A percentile compares a stretch with the other conserved stretches of the same genome.
These are phyloP conservation scores for Talaromyces sp. DNA, from an alignment of 2,329 filamentous ascomycete genomes.

Conservation along the genomic window DNA sequence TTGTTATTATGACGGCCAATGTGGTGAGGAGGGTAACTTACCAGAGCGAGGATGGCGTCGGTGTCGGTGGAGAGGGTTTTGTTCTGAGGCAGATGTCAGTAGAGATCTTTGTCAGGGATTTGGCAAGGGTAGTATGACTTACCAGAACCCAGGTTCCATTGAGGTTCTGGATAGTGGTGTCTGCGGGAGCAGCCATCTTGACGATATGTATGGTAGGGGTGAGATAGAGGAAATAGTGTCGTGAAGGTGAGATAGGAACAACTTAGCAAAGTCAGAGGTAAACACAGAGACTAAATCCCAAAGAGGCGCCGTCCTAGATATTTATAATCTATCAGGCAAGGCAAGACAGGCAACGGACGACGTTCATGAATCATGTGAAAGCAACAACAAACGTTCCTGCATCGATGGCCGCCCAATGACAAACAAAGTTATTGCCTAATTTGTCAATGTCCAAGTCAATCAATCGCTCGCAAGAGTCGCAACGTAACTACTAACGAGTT, in stretches of 20 bases:
- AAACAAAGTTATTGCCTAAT: neutral
- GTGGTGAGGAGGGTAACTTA: conserved; percentile 27
- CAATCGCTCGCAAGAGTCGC: too few species aligned
- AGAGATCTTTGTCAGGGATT: neutral
- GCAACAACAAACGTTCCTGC: conserved; percentile 3
- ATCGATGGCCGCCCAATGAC: neutral
- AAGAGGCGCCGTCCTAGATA: neutral
- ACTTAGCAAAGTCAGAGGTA: neutral
- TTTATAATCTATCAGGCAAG: neutral
- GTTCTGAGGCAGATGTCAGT: conserved; percentile 58
- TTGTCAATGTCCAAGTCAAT: neutral
- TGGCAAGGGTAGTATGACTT: conserved; percentile 21
- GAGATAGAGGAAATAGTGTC: neutral
- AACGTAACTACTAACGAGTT: too few species aligned
- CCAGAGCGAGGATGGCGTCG: conserved; percentile 66
- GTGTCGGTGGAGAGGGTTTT: conserved; percentile 67
- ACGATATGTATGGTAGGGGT: conserved; percentile 28
- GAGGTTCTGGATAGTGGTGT: conserved; percentile 66
- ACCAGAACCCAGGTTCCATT: conserved; percentile 70
- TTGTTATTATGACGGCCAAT: too few species aligned
- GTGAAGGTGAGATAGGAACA: neutral
- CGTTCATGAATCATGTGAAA: conserved; percentile 3
- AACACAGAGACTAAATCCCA: neutral
- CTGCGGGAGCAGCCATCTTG: conserved; percentile 68
- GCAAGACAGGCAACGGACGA: neutral